Evolutionary conservation across 2,329 filamentous ascomycete genomes (phyloP), one percentile per base, ranked within the genome.

Genomic region (Huntiella omanensis): DNA sequence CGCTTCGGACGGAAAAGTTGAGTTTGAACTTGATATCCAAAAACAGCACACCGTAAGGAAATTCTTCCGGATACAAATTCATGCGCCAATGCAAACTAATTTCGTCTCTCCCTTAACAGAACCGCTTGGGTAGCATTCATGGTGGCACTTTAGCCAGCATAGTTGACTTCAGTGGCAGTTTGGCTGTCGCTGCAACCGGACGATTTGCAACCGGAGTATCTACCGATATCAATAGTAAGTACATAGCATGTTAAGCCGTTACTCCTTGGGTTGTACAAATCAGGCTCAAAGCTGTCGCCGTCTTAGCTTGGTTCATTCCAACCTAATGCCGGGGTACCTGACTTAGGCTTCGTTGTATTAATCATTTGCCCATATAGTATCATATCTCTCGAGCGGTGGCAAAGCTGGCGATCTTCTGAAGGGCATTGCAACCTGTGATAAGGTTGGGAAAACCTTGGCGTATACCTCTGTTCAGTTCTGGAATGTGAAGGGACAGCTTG

Each of bases 131-230:
- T 45, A 86, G 80, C 33, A 69, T 87, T 22, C 83, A 88, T 55
- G 83, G 83, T 13, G 83, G 83, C 3, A 83, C 82, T 0, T 77
- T 88, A 22, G 83, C 83, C 3, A 82, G 77, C 57, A 77, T 87
- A 62, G 77, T 80, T 22, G 76, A 80, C 51, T 62, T 80, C 0
- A 75, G 75, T 8, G 75, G 75, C 11, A 80, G 75, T 0, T 64
- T 80, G 2, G 76, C 75, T 7, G 74, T 80, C 2, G 75, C 75
- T 1, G 79, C 76, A 1, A 75, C 69, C 51, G 75, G 75, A 0
- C 61, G 75, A 1, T 79, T 72, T 53, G 66, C 69, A 13, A 80
- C 75, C 0, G 75, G 75, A 8, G 75, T 80, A 3, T 75, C 75
- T 2, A 80, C 75, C 0, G 75, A 80, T 52, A 56, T 80, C 11